Evolutionary conservation across 1,284 basidiomycete species (phyloP).

Genomic region (Trichosporon coremiiforme): DNA sequence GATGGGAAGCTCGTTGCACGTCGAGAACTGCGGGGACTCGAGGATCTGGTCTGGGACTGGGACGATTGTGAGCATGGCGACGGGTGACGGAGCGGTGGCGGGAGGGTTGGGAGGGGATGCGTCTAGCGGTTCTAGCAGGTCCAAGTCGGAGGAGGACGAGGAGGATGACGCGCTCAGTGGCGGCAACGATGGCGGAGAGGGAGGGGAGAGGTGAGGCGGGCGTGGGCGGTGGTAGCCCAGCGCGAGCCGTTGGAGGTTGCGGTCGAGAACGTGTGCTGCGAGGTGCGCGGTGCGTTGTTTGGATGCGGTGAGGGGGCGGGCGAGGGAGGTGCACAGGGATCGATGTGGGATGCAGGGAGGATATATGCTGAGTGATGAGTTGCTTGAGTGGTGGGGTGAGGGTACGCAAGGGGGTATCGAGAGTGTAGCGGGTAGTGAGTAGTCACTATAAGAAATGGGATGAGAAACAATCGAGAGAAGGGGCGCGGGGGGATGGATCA

Average conservation of each 20-base stretch:
- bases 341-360: not conserved
- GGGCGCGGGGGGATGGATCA: too few relatives aligned
- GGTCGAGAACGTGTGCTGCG: not conserved
- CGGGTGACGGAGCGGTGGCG: not conserved
- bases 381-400: not conserved
- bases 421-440: not conserved
- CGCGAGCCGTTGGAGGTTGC: not conserved
- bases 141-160: not conserved
- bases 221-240: not conserved
- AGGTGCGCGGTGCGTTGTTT: not conserved
- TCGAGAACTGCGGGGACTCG: conserved; percentile 11
- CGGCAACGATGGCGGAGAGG: not conserved
- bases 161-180: not conserved
- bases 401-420: not conserved
- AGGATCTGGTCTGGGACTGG: conserved; percentile 15
- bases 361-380: not conserved
- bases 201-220: not conserved
- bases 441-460: not conserved
- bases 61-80: conserved; percentile 10
- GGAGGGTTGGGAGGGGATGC: not conserved
- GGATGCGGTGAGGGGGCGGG: not conserved
- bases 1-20: not conserved
- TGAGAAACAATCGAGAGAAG: too few relatives aligned
- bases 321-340: not conserved
- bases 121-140: conserved; percentile 2